Percentiles rank a stretch among this genome's conserved stretches.
Evolutionary conservation across 2,329 filamentous ascomycete species (phyloP).

Genomic region (Neofusicoccum sp.): DNA sequence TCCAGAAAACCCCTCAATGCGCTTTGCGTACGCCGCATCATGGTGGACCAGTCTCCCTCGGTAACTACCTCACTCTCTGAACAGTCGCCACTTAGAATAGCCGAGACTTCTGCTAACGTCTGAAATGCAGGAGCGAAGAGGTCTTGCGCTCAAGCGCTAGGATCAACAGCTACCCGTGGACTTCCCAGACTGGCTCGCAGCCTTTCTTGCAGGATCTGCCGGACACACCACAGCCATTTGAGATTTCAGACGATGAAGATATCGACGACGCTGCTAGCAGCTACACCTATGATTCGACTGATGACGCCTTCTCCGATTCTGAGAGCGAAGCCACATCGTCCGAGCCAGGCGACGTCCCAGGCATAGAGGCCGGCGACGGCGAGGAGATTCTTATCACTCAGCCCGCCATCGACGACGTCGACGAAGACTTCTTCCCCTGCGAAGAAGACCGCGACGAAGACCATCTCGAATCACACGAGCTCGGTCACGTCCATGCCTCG

Average conservation of each 20-base stretch:
- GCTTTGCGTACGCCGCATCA: neutral
- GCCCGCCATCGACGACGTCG: conserved; percentile 85
- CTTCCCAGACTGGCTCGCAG: conserved; percentile 40
- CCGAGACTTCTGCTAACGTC: neutral
- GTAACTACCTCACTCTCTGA: conserved; percentile 8
- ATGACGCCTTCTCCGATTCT: conserved; percentile 63
- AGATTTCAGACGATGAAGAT: conserved; percentile 59
- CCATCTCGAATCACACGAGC: conserved; percentile 73
- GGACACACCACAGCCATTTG: conserved; percentile 43
- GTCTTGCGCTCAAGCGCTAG: conserved; percentile 48
- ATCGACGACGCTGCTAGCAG: conserved; percentile 27
- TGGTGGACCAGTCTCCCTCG: conserved; percentile 5
- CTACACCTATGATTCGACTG: conserved; percentile 35
- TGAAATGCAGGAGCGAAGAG: conserved; percentile 20
- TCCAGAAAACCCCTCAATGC: neutral
- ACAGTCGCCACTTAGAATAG: neutral
- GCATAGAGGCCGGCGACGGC: conserved; percentile 58
- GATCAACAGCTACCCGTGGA: conserved; percentile 35
- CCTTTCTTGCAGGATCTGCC: conserved; percentile 34
- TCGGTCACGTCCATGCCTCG: conserved; percentile 86
- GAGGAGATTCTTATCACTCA: conserved; percentile 86
- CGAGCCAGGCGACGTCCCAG: conserved; percentile 48
- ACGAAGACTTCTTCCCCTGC: conserved; percentile 80
- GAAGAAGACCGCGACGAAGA: conserved; percentile 75
- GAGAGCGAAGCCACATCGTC: conserved; percentile 48